Percentiles rank a stretch among this genome's conserved stretches.
Evolutionary conservation across 495 filamentous ascomycete species (phyloP).

Genomic region (Neurospora sublineolata): DNA sequence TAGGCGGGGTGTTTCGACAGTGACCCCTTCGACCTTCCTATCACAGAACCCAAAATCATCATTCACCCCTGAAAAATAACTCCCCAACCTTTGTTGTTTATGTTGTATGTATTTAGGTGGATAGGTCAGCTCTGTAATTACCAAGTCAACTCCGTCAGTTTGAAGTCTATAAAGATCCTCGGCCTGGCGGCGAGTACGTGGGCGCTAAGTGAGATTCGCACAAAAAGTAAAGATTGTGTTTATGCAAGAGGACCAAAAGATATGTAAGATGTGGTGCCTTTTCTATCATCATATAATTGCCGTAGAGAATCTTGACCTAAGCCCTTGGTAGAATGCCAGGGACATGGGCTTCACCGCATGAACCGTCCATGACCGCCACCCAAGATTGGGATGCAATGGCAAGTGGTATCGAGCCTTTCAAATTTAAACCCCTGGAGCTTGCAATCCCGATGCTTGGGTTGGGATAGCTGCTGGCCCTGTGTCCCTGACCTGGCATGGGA

Average conservation of each 20-base stretch:
- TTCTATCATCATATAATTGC: not conserved
- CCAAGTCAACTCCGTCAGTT: not conserved
- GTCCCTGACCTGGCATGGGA: not conserved
- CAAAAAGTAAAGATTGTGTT: not conserved
- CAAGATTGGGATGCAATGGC: not conserved
- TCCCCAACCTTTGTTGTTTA: not conserved
- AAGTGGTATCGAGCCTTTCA: not conserved
- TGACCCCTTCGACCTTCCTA: not conserved
- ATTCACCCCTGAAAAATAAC: not conserved
- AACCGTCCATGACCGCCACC: not conserved
- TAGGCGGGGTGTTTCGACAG: not conserved
- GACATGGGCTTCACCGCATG: not conserved
- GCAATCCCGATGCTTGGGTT: not conserved
- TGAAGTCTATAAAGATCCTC: not conserved
- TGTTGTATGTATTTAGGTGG: not conserved
- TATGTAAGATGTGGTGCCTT: not conserved
- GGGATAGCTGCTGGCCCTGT: not conserved
- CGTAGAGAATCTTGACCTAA: not conserved
- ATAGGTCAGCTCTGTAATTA: not conserved
- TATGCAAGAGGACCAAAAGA: not conserved
- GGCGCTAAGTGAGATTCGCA: not conserved
- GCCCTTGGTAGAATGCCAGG: not conserved
- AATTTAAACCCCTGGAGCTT: not conserved
- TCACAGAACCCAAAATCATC: not conserved
- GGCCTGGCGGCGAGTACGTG: not conserved